Base-by-base conservation (phyloP, 169 alveolate species). In the Gregarina niphandrodes region DNA sequence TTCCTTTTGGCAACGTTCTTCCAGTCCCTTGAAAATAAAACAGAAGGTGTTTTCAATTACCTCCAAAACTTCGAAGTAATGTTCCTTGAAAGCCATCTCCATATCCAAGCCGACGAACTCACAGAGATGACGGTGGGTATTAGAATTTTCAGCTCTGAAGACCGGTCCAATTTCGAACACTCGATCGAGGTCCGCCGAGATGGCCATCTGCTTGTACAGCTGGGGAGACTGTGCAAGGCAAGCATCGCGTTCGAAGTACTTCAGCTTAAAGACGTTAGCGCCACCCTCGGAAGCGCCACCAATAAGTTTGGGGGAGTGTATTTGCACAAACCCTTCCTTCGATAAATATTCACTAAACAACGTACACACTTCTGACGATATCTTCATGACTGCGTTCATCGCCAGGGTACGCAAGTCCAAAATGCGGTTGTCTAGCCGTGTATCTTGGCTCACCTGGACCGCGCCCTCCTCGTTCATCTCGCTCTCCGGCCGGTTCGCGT, bases 271-370 rank as follows among this genome's bases (percentile, higher is more conserved):
- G 21, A 83, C 96, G 35, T 73, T 66, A 30, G 97, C 86, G 13
- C 99, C 99, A 23, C 99, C 97, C 72, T 93, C 99, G 19, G 95
- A 78, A 23, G 97, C 88, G 4, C 97, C 99, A 16, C 92, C 96
- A 21, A 91, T 67, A 29, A 93, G 63, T 67, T 93, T 93, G 0
- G 99, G 99, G 1, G 98, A 75, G 64, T 93, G 98, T 20, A 93
- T 89, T 70, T 93, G 98, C 30, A 80, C 66, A 58, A 93, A 91
- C 26, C 74, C 45, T 74, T 88, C 54, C 95, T 74, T 16, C 34
- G 39, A 41, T 38, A 55, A 42, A 19, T 37, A 52, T 20, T 50
- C 61, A 22, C 73, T 29, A 71, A 87, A 86, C 13, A 80, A 61
- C 49, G 56, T 62, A 48, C 95, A 75, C 4, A 86, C 84, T 37